phyloP scores from a whole-genome alignment of 2,329 filamentous ascomycete species.

The Colletotrichum shisoi region DNA sequence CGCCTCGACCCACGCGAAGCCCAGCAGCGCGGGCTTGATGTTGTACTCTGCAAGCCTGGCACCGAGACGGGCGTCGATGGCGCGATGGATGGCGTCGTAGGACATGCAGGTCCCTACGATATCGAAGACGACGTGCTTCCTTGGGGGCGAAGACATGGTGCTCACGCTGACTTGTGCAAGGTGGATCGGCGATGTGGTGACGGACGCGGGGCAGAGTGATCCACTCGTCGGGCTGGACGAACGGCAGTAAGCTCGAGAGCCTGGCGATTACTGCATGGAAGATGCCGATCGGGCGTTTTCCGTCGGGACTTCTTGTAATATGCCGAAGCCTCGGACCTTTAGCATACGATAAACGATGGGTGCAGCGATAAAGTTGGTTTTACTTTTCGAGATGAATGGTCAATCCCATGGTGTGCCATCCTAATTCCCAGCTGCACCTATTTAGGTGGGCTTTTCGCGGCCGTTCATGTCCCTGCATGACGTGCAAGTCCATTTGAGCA shows the following conservation, averaged over 20 bases:
- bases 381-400: no score
- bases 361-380: not conserved
- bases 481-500: no score
- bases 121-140: conserved; percentile 59
- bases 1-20: conserved; percentile 57
- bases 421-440: no score
- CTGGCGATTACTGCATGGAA: no score
- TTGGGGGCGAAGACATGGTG: conserved; percentile 20
- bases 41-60: conserved; percentile 49
- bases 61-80: conserved; percentile 54
- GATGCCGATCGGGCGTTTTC: not conserved
- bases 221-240: no score
- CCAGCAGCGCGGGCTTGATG: conserved; percentile 55
- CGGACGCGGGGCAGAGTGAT: no score
- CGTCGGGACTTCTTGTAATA: not conserved
- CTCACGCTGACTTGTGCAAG: not conserved
- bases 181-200: not conserved
- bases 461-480: not conserved
- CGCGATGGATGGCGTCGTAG: conserved; percentile 54
- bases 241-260: no score
- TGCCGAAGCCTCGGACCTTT: not conserved
- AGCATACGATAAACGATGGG: not conserved
- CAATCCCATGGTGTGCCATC: no score
- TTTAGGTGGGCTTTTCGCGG: no score
- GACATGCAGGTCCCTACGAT: conserved; percentile 62